Evolutionary conservation across 2,329 filamentous ascomycete genomes (phyloP), one percentile per base, ranked within the genome.

Genomic region (Ploettnerulaceae sp.): DNA sequence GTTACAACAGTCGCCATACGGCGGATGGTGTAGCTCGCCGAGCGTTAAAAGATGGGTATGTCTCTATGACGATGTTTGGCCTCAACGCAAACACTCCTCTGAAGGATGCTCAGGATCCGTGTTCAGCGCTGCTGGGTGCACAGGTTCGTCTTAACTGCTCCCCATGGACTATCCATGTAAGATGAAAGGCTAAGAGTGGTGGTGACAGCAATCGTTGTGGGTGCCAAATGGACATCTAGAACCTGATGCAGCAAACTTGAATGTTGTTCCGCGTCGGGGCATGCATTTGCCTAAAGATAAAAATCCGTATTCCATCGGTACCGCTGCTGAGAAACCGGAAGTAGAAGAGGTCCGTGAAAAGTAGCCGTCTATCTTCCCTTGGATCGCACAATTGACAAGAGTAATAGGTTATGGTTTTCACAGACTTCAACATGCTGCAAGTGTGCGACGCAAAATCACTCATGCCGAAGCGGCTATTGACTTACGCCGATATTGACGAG

Each of bases 391-490:
- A 5, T 3, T n/a, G 9, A 28, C 9, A 28, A 3, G 9, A 28
- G 9, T n/a, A 5, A 8, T 9, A 47, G 36, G 18, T 47, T 21
- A 21, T 47, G 20, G 44, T 47, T 25, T 17, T 22, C 17, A 48
- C 45, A 1, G 45, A 48, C 21, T 82, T 77, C 15, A 85, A 89
- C 61, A 70, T 71, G 21, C 68, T 67, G n/a, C 60, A 64, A 2
- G 60, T 86, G 45, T 68, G 93, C n/a, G 76, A 90, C 55, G 79
- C 81, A 0, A 71, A 77, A 21, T 89, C 86, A 0, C 71, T 94
- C 0, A 84, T 91, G 59, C 84, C 87, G 0, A 65, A 86, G 18
- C 24, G 44, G 18, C 21, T 47, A 4, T 18, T 47, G 7, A 47
- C 44, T 9, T 47, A 47, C 17, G 36, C 36, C 9, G 44, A 39